Evolutionary conservation across 192 early-diverging fungal genomes (phyloP), one percentile per base, ranked within the genome.

Genomic region (Entrophospora sp.): DNA sequence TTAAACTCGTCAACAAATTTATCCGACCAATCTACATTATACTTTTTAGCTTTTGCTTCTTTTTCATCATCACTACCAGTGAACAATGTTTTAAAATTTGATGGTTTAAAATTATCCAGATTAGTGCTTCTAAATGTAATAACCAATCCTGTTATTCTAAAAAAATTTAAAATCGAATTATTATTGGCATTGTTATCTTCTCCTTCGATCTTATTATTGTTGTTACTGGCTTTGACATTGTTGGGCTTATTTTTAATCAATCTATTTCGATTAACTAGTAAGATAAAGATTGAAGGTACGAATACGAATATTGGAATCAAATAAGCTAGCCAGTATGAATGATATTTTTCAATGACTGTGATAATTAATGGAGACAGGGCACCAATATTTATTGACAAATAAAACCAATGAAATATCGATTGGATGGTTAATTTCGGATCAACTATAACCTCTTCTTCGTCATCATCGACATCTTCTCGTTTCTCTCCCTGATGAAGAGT

Each of bases 371-470:
- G 80, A 68, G 70, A 81, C 49, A 90, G 74, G 30, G 79, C 78
- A 40, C 88, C 88, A 25, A 87, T 28, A 67, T 86, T 86, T 63
- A 90, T 84, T 36, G 80, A 73, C 80, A 78, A 83, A 73, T 93
- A 93, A 73, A 93, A 93, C 84, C 81, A 87, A 73, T 85, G 86
- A 72, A 89, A 93, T 42, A 92, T 86, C n/a, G 78, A 81, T 74
- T 89, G 85, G 32, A 87, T 70, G 1, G 89, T 89, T 58, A 85
- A 76, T 66, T 77, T 76, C 43, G 85, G 85, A 66, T 84, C 80
- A 12, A 89, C 81, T 31, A 88, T 79, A 9, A 87, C 86, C 35
- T 67, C 67, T 18, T 80, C 73, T 14, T 85, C 87, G 34, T n/a
- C n/a, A n/a, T n/a, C n/a, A n/a, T n/a, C n/a, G n/a, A n/a, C n/a